A percentile compares a stretch with the other conserved stretches of the same genome.
These are phyloP conservation scores for Gaertneriomyces sp. DNA, from an alignment of 192 early-diverging fungal species.

Conservation along the genomic window DNA sequence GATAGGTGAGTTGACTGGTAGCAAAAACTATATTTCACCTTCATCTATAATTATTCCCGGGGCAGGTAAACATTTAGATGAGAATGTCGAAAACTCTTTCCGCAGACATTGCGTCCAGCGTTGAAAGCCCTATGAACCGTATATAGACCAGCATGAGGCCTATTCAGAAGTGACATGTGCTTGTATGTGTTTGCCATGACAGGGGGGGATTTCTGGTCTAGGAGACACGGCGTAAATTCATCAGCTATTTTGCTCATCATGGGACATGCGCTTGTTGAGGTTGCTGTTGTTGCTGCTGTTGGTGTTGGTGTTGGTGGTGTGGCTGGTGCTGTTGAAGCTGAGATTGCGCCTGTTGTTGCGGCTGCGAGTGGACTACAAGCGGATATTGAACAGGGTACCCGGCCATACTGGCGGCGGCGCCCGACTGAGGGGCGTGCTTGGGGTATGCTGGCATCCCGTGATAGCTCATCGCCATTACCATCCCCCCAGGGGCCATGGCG, in stretches of 20 bases:
- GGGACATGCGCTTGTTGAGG: neutral
- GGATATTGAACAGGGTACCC: neutral
- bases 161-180: neutral
- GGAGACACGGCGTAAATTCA: neutral
- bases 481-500: slow-evolving; percentile 3
- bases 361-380: no score
- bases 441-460: neutral
- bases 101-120: slow-evolving; percentile 8
- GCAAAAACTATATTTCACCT: neutral
- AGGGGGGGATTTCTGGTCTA: neutral
- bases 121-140: neutral
- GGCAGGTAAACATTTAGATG: slow-evolving; percentile 12
- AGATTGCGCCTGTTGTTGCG: no score
- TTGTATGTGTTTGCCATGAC: neutral
- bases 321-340: no score
- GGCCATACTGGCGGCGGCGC: neutral
- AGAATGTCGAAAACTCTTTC: slow-evolving; percentile 20
- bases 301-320: no score
- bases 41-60: neutral
- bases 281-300: neutral
- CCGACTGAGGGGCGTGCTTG: neutral
- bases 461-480: slow-evolving; percentile 1
- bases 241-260: slow-evolving; percentile 1
- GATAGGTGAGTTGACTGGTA: slow-evolving; percentile 33
- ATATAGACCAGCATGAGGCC: slow-evolving; percentile 5